phyloP scores from a whole-genome alignment of 371 early-diverging fungal species.

The Mucor racemosus region DNA sequence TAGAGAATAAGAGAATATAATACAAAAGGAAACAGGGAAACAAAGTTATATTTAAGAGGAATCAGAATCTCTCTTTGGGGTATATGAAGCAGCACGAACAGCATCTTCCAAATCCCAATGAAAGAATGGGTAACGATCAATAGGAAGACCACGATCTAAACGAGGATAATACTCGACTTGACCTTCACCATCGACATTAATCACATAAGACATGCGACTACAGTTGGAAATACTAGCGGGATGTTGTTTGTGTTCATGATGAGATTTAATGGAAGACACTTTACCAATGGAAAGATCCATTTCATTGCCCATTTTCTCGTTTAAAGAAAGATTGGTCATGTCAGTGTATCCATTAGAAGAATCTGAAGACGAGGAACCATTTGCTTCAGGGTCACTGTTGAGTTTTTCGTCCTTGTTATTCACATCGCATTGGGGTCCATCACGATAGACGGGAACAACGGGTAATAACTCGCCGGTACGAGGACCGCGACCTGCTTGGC shows the following conservation, averaged over 20 bases:
- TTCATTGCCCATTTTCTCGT: neutral
- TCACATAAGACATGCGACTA: slow-evolving; percentile 15
- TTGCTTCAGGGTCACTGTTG: neutral
- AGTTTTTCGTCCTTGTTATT: slow-evolving; percentile 8
- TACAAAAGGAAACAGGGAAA: neutral
- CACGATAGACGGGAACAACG: slow-evolving; percentile 25
- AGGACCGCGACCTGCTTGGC: slow-evolving; percentile 19
- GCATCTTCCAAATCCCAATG: slow-evolving; percentile 43
- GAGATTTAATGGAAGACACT: neutral
- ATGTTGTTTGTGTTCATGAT: neutral
- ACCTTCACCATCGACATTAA: slow-evolving; percentile 18
- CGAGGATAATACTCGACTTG: slow-evolving; percentile 13
- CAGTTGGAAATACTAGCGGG: neutral
- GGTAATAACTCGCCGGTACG: slow-evolving; percentile 29
- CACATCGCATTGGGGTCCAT: slow-evolving; percentile 23
- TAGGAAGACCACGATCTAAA: slow-evolving; percentile 20
- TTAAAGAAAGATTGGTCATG: neutral
- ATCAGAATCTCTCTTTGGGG: slow-evolving; percentile 8
- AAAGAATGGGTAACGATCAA: slow-evolving; percentile 34
- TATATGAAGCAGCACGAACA: slow-evolving; percentile 29
- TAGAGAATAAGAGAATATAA: neutral
- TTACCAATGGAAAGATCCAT: slow-evolving; percentile 11
- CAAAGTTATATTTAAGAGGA: neutral
- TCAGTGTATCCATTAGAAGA: neutral
- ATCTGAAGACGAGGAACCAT: neutral